These are phyloP conservation scores for Geosmithia putterillii DNA, from an alignment of 2,329 filamentous ascomycete genomes.

Conservation along the genomic window DNA sequence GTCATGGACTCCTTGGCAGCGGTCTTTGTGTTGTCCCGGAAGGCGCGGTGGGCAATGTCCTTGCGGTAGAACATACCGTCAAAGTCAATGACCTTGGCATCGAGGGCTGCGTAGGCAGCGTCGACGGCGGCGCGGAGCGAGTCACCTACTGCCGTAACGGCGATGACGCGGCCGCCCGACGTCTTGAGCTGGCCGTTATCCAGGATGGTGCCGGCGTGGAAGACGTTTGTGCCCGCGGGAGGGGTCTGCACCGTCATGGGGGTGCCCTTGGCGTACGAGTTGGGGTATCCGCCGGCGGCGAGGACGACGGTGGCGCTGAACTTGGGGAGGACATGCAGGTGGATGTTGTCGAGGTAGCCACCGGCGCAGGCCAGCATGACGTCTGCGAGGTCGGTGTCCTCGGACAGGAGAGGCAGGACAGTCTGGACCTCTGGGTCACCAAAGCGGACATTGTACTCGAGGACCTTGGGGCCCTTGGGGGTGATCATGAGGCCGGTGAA, in stretches of 20 bases:
- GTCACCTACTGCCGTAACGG: conserved; percentile 63
- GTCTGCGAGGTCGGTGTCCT: conserved; percentile 69
- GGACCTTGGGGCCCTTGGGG: conserved; percentile 57
- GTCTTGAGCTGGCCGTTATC: conserved; percentile 55
- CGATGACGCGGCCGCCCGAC: conserved; percentile 83
- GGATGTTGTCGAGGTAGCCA: conserved; percentile 55
- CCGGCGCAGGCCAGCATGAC: conserved; percentile 73
- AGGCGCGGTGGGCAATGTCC: conserved; percentile 77
- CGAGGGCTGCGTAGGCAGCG: conserved; percentile 76
- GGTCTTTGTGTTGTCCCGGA: conserved; percentile 15
- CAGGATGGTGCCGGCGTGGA: conserved; percentile 81
- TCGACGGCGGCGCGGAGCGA: conserved; percentile 73
- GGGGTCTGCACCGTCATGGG: conserved; percentile 36
- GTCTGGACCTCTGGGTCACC: conserved; percentile 84
- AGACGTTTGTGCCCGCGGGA: conserved; percentile 50
- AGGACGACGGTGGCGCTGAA: conserved; percentile 91
- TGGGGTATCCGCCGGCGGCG: conserved; percentile 83
- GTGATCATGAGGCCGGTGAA: conserved; percentile 84
- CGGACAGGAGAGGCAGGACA: conserved; percentile 59
- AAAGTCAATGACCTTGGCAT: conserved; percentile 57
- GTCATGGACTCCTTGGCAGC: conserved; percentile 50
- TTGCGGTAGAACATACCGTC: conserved; percentile 84
- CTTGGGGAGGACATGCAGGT: conserved; percentile 52
- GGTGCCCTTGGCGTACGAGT: conserved; percentile 69
- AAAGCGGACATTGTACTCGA: conserved; percentile 86